phyloP scores from a whole-genome alignment of 179 eudicot genomes.

The Gypsophila paniculata region DNA sequence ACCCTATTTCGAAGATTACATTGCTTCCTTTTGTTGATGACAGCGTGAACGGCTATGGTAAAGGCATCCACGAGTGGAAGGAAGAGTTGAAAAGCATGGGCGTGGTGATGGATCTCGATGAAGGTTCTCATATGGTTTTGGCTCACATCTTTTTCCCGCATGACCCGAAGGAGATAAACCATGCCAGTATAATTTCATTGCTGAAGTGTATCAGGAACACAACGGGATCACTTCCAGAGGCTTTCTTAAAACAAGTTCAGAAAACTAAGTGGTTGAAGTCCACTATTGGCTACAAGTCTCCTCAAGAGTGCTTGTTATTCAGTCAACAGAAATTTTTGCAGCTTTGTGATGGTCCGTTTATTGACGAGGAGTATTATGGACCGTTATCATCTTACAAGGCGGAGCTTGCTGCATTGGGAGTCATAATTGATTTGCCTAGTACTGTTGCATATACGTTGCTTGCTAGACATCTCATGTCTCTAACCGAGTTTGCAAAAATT shows the following conservation, averaged over 20 bases:
- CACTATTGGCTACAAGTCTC: slow-evolving; percentile 37
- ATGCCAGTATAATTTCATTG: slow-evolving; percentile 35
- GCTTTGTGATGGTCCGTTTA: slow-evolving; percentile 52
- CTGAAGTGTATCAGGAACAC: slow-evolving; percentile 33
- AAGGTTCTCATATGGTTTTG: slow-evolving; percentile 39
- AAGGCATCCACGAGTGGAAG: slow-evolving; percentile 37
- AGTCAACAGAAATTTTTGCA: slow-evolving; percentile 29
- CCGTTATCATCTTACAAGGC: slow-evolving; percentile 27
- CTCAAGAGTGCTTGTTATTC: slow-evolving; percentile 41
- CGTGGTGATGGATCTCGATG: slow-evolving; percentile 39
- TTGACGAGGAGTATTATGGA: slow-evolving; percentile 59
- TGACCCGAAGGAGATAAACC: slow-evolving; percentile 29
- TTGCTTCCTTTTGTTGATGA: slow-evolving; percentile 69
- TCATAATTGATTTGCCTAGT: slow-evolving; percentile 22
- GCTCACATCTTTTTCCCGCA: slow-evolving; percentile 35
- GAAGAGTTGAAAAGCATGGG: slow-evolving; percentile 47
- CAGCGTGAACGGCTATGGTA: slow-evolving; percentile 43
- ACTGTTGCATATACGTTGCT: slow-evolving; percentile 34
- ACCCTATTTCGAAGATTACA: slow-evolving; percentile 39
- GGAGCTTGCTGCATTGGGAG: slow-evolving; percentile 51
- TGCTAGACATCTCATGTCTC: slow-evolving; percentile 35
- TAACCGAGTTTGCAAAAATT: slow-evolving; percentile 33
- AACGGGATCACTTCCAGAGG: slow-evolving; percentile 19
- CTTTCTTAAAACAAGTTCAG: slow-evolving; percentile 24
- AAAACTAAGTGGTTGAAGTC: slow-evolving; percentile 50